These are phyloP conservation scores for Wallacemonas collosoma DNA, from an alignment of 208 protist species.

Conservation along the genomic window DNA sequence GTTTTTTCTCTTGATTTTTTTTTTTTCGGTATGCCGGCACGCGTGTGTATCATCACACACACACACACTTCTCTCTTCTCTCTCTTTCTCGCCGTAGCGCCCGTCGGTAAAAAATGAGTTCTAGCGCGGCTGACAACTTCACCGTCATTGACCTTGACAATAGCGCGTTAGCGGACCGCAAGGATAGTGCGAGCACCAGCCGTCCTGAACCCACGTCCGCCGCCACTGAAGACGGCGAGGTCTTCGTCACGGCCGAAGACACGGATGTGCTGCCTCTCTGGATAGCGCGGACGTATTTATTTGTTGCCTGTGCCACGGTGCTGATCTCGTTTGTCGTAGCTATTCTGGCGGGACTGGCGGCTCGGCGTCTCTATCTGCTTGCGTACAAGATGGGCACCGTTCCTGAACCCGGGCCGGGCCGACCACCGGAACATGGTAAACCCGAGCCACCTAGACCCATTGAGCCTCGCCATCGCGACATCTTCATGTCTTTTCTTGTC, in stretches of 20 bases:
- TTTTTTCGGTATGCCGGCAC: too few relatives aligned
- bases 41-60: too few relatives aligned
- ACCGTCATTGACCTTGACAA: slow-evolving; percentile 2
- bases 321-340: background rate
- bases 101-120: background rate
- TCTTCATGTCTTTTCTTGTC: slow-evolving; percentile 13
- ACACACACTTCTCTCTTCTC: too few relatives aligned
- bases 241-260: slow-evolving; percentile 3
- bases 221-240: background rate
- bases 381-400: slow-evolving; percentile 9
- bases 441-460: background rate
- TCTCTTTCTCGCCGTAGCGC: too few relatives aligned
- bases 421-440: too few relatives aligned
- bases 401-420: too few relatives aligned
- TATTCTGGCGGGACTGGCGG: background rate
- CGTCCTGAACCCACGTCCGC: background rate
- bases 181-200: background rate
- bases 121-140: slow-evolving; percentile 7
- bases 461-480: slow-evolving; percentile 11
- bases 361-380: background rate
- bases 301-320: background rate
- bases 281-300: background rate
- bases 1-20: too few relatives aligned
- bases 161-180: background rate
- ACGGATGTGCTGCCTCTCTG: background rate